Evolutionary conservation across 192 early-diverging fungal species (phyloP).

Genomic region (Lobosporangium transversale): DNA sequence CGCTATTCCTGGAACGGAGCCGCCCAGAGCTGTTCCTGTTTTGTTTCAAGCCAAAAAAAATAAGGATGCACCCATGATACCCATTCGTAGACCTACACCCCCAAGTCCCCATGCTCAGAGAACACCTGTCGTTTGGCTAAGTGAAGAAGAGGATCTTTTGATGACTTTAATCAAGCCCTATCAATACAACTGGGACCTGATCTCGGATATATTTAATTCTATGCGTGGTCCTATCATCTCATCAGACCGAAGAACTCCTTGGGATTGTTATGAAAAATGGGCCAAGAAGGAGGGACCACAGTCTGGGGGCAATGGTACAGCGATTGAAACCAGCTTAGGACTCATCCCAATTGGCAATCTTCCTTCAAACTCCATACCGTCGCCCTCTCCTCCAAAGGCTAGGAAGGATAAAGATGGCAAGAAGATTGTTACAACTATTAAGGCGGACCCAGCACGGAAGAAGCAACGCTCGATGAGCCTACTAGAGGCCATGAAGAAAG

Average conservation of each 20-base stretch:
- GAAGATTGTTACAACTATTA: constrained; percentile 44
- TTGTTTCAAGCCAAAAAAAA: constrained; percentile 47
- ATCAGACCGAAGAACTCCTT: constrained; percentile 65
- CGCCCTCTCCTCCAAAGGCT: constrained; percentile 37
- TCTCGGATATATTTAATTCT: constrained; percentile 69
- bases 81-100: constrained; percentile 40
- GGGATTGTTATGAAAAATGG: constrained; percentile 75
- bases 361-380: constrained; percentile 19
- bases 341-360: constrained; percentile 36
- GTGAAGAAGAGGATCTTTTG: constrained; percentile 67
- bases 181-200: constrained; percentile 74
- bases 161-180: constrained; percentile 62
- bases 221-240: constrained; percentile 57
- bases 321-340: constrained; percentile 17
- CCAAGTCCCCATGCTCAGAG: constrained; percentile 29
- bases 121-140: constrained; percentile 55
- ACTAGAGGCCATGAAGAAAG: constrained; percentile 70
- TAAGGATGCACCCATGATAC: constrained; percentile 33
- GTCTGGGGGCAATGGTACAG: background rate
- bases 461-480: constrained; percentile 64
- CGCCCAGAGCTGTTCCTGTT: constrained; percentile 48
- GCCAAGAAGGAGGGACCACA: constrained; percentile 58
- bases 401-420: constrained; percentile 52
- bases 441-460: constrained; percentile 54
- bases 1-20: constrained; percentile 58